phyloP scores from a whole-genome alignment of 306 rosid species.

The Castanea crenata region DNA sequence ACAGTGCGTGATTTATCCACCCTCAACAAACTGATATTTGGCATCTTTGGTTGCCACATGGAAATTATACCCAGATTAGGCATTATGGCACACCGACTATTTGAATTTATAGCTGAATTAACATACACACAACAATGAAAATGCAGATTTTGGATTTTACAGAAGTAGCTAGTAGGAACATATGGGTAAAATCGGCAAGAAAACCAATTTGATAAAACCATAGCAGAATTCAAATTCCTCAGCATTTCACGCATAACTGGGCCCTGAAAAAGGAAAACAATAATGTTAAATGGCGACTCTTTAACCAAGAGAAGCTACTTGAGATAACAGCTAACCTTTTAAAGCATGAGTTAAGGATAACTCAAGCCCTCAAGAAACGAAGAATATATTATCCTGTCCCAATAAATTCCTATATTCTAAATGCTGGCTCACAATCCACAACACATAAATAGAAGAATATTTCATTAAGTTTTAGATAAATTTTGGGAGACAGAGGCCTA shows the following conservation, averaged over 20 bases:
- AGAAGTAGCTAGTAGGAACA: conserved; percentile 23
- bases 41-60: conserved; percentile 25
- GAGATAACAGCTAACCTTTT: conserved; percentile 3
- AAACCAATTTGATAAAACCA: conserved; percentile 31
- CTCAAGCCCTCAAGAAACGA: neutral
- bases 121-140: conserved; percentile 5
- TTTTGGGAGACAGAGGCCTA: too few species aligned
- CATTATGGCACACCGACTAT: neutral
- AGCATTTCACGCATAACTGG: conserved; percentile 18
- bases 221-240: conserved; percentile 12
- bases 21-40: conserved; percentile 21
- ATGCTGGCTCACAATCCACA: too few species aligned
- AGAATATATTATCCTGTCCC: neutral
- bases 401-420: neutral
- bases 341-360: neutral
- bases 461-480: too few species aligned
- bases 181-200: conserved; percentile 33
- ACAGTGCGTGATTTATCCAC: conserved; percentile 24
- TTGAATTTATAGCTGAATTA: conserved; percentile 18
- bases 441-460: too few species aligned
- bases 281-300: neutral
- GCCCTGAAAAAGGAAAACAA: conserved; percentile 3
- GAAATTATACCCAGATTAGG: conserved; percentile 26
- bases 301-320: neutral
- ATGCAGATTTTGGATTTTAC: conserved; percentile 10